phyloP scores from a whole-genome alignment of 768 basidiomycete genomes.

The Hericium erinaceus region DNA sequence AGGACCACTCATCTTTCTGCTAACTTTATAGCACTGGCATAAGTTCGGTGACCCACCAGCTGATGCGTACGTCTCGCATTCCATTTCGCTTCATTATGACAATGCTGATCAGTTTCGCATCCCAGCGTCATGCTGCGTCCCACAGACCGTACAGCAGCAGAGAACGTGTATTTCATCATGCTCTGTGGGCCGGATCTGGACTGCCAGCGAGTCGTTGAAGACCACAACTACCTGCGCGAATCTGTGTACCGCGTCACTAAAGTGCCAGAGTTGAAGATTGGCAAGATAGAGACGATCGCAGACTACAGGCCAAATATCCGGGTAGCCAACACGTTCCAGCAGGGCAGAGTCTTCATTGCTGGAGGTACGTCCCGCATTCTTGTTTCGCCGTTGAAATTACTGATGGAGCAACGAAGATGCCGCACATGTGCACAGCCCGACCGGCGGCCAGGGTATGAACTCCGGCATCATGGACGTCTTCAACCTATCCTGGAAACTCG shows the following conservation, averaged over 20 bases:
- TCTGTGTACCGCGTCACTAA: not conserved
- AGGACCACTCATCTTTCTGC: not conserved
- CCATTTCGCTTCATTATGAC: not conserved
- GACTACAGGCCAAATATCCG: constrained; percentile 12
- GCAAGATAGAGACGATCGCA: not conserved
- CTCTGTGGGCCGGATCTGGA: not conserved
- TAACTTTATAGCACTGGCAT: not conserved
- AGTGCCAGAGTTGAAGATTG: not conserved
- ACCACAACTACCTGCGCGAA: not conserved
- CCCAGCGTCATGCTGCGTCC: not conserved
- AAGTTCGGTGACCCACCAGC: not conserved
- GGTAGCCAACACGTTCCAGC: constrained; percentile 8
- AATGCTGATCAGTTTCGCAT: not conserved
- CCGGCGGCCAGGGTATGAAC: constrained; percentile 3
- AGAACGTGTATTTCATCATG: not conserved
- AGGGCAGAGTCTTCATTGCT: constrained; percentile 12
- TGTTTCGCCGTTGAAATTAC: constrained; percentile 3
- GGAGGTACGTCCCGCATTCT: constrained; percentile 12
- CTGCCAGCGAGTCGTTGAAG: not conserved
- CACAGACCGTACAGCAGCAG: not conserved
- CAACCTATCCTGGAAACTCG: constrained; percentile 13
- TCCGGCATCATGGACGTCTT: not conserved
- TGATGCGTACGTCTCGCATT: not conserved
- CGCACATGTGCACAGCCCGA: constrained; percentile 3
- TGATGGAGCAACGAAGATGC: not conserved